These are phyloP conservation scores for Phytophthora ohioensis DNA, from an alignment of 352 stramenopile genomes.

Conservation along the genomic window DNA sequence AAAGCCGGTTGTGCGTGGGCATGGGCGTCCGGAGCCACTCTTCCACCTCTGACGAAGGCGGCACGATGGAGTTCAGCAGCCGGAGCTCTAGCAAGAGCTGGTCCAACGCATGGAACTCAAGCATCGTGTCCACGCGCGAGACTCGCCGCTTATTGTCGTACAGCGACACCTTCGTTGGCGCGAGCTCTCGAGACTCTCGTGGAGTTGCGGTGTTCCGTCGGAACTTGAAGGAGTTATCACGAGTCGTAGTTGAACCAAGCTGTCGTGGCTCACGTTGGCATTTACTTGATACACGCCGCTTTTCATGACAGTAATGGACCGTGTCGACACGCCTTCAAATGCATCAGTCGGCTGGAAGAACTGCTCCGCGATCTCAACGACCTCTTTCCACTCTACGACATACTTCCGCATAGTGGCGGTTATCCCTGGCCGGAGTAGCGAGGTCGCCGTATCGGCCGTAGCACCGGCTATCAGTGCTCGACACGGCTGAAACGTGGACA, in stretches of 20 bases:
- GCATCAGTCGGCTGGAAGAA: slow-evolving; percentile 26
- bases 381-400: slow-evolving; percentile 35
- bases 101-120: slow-evolving; percentile 43
- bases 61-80: slow-evolving; percentile 7
- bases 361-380: slow-evolving; percentile 35
- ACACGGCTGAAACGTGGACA: slow-evolving; percentile 34
- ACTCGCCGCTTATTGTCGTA: slow-evolving; percentile 55
- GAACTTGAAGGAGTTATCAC: slow-evolving; percentile 13
- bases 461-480: slow-evolving; percentile 16
- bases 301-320: slow-evolving; percentile 32
- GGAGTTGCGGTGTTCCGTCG: neutral
- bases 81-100: slow-evolving; percentile 41
- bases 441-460: slow-evolving; percentile 13
- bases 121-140: slow-evolving; percentile 44
- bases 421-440: slow-evolving; percentile 28
- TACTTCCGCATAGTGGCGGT: slow-evolving; percentile 16
- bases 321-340: slow-evolving; percentile 13
- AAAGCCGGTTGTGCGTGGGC: slow-evolving; percentile 40
- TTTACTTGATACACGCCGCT: slow-evolving; percentile 59
- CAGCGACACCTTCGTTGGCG: slow-evolving; percentile 44
- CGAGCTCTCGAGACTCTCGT: slow-evolving; percentile 30
- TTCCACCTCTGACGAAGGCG: slow-evolving; percentile 2
- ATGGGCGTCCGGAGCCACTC: slow-evolving; percentile 40
- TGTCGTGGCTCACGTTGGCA: slow-evolving; percentile 48
- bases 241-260: slow-evolving; percentile 34